Evolutionary conservation across 164 flowering plant genomes (phyloP).

Genomic region (Houttuynia cordata): DNA sequence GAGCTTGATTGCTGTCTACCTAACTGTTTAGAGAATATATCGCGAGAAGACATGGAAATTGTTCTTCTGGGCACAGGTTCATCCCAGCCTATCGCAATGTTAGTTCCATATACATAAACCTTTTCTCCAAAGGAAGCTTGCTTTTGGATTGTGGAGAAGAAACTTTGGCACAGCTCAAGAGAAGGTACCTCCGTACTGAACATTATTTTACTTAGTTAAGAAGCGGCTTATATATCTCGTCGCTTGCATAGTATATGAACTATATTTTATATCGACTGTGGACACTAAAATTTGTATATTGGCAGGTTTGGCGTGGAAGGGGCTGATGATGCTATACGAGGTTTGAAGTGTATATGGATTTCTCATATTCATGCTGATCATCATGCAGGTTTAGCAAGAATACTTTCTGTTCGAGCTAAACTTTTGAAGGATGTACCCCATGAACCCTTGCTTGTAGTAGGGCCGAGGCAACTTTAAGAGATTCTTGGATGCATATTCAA

Average conservation of each 20-base stretch:
- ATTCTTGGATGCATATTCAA: constrained; percentile 78
- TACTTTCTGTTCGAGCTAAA: constrained; percentile 72
- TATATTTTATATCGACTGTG: neutral
- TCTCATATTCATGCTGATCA: constrained; percentile 99
- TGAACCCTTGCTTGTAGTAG: constrained; percentile 76
- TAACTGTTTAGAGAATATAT: constrained; percentile 65
- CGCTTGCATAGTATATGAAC: neutral
- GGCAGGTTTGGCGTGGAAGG: constrained; percentile 74
- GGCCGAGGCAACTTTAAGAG: constrained; percentile 72
- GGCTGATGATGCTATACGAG: constrained; percentile 67
- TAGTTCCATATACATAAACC: constrained; percentile 70
- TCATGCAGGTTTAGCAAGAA: constrained; percentile 86
- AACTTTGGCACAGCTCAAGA: constrained; percentile 88
- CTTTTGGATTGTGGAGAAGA: constrained; percentile 98
- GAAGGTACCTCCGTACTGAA: constrained; percentile 44
- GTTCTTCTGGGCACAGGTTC: constrained; percentile 97
- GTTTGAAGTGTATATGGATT: constrained; percentile 72
- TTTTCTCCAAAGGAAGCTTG: constrained; percentile 80
- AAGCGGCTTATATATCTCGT: neutral
- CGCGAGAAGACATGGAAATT: constrained; percentile 86
- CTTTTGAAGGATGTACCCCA: constrained; percentile 51
- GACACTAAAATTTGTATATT: neutral
- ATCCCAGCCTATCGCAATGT: constrained; percentile 97
- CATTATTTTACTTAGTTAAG: neutral
- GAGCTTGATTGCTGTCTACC: constrained; percentile 25